Evolutionary conservation across 148 eudicot genomes (phyloP), one percentile per base, ranked within the genome.

Genomic region (Bassia scoparia): DNA sequence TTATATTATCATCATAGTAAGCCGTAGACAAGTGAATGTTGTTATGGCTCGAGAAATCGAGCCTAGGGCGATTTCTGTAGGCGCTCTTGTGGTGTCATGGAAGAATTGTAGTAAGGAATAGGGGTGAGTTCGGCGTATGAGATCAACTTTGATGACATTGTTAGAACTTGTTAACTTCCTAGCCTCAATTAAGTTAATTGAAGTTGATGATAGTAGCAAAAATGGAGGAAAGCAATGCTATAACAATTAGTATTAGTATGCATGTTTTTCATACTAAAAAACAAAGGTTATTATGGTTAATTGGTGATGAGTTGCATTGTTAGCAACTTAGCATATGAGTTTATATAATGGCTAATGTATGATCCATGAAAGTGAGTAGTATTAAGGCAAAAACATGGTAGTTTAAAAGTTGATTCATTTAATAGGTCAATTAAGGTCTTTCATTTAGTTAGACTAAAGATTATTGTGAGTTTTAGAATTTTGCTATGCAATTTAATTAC

Each of bases 101-200:
- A 80, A 15, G 86, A 70, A 64, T 85, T 46, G 68, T 83, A 78
- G 30, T 55, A 63, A 1, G 88, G 18, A 81, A 85, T 6, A 0
- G 35, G 24, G 77, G 84, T 12, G 88, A 85, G 61, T 77, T 0
- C 81, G 81, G 55, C 79, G 87, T 48, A 80, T 82, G 2, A 84
- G 71, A 60, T 82, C 81, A 7, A 77, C 12, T 0, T 76, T 74
- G 65, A 82, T 60, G 21, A 38, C 48, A 1, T 75, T 79, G 46
- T 35, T 35, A 5, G 34, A 35, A 61, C 17, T 17, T 0, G 4
- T 18, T 74, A 14, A n/a, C 3, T 64, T 61, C 35, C 41, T 38
- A 50, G 69, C 69, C 27, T 49, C 34, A 24, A 23, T 34, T 17
- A 53, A 70, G 41, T 3, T n/a, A n/a, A n/a, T n/a, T 11, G n/a